Evolutionary conservation across 176 grass and related monocot species (phyloP), one percentile per base, ranked within the genome.

Genomic region (Echinochloa phyllopogon): DNA sequence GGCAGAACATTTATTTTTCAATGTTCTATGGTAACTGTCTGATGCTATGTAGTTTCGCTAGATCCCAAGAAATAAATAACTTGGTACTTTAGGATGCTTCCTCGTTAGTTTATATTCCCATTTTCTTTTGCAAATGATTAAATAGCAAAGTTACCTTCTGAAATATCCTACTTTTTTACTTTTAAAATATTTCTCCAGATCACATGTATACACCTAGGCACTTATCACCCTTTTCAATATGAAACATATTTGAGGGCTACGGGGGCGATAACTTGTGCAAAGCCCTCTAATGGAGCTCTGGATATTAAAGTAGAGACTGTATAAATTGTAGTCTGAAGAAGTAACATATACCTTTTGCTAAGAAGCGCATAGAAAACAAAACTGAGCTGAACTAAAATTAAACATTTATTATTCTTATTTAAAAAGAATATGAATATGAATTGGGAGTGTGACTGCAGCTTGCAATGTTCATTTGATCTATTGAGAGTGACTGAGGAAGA

Each of bases 391-490:
- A 69, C 12, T 59, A 70, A 85, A 69, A 72, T 72, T 49, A 60
- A 51, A 52, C 17, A 27, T 71, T 71, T 27, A 12, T 15, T 24
- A 37, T 63, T 45, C 33, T 79, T 72, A 52, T 17, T 65, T 37
- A 43, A 53, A 72, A 51, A 41, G 56, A 76, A 55, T 74, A 1
- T 38, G 18, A 81, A 75, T 36, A 75, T 75, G 14, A 38, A 57
- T 25, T 57, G 38, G 49, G 49, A 23, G 25, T 57, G 38, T 39
- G 49, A 23, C 60, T 66, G 70, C 33, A 66, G 10, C 77, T 82
- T 68, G 27, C 20, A 55, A 68, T 86, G 56, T 39, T 72, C 61
- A 56, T 75, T 61, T 67, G 65, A 56, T 21, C 36, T 72, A 56
- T 20, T 50, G 61, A 6, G 18, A 86, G 55, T 58, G 77, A 51